A percentile compares a stretch with the other conserved stretches of the same genome.
Evolutionary conservation across 495 filamentous ascomycete genomes (phyloP).

Genomic region (Tuber umbilicatum): DNA sequence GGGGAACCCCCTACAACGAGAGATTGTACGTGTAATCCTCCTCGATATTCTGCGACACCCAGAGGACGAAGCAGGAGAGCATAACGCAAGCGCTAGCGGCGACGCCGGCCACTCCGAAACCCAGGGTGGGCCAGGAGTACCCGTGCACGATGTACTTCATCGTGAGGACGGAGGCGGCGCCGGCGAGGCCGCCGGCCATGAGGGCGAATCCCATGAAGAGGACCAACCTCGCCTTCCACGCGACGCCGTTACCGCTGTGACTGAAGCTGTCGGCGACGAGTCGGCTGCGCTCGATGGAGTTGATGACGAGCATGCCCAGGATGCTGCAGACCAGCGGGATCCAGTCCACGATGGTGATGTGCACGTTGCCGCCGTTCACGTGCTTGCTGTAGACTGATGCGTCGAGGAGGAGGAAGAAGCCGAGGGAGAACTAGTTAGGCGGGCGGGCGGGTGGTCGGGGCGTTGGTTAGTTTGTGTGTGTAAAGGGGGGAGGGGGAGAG

Average conservation of each 20-base stretch:
- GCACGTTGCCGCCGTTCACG: conserved; percentile 68
- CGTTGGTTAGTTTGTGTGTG: conserved; percentile 36
- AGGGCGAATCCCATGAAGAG: conserved; percentile 92
- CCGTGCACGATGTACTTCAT: conserved; percentile 80
- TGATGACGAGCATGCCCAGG: conserved; percentile 97
- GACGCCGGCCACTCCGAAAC: conserved; percentile 91
- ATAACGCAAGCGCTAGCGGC: conserved; percentile 80
- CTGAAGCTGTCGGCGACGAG: conserved; percentile 78
- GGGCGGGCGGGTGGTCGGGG: too few species aligned
- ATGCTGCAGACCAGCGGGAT: conserved; percentile 90
- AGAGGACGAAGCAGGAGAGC: conserved; percentile 79
- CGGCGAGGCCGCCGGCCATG: conserved; percentile 89
- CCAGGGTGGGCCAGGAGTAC: conserved; percentile 74
- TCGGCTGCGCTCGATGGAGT: conserved; percentile 88
- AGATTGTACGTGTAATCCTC: conserved; percentile 97
- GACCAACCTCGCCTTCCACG: conserved; percentile 94
- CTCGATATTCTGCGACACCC: conserved; percentile 98
- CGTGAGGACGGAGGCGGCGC: conserved; percentile 71
- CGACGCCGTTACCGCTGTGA: conserved; percentile 78
- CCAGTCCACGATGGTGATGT: conserved; percentile 97
- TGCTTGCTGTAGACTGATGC: conserved; percentile 80
- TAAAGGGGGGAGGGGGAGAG: background rate
- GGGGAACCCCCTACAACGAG: conserved; percentile 53
- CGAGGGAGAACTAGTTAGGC: conserved; percentile 73
- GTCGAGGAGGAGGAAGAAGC: conserved; percentile 95